Base-by-base conservation (phyloP, 257 asterid genomes). In the Salvia rosmarinus region DNA sequence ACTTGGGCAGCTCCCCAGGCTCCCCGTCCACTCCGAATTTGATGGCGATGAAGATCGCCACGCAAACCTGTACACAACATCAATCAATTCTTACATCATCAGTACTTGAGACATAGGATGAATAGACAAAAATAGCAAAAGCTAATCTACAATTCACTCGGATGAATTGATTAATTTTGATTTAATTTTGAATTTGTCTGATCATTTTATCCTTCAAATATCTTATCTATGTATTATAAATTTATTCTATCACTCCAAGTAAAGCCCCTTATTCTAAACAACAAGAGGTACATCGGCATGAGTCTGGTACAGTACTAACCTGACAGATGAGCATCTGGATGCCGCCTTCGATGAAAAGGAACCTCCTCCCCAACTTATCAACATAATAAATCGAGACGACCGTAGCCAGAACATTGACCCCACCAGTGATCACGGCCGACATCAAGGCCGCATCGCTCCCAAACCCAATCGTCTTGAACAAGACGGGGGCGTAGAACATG, bases 401-500 rank as follows among this genome's bases (percentile, higher is more conserved):
- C 0, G 98, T 92, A 0, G 96, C 91, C 11, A 82, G 0, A 3
- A 87, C 96, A 34, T 88, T 88, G 1, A 92, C 96, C 25, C 79
- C 71, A 6, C 96, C 96, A 0, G 92, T 85, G 14, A 89, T 83
- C 2, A 89, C 96, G 0, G 96, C 85, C 9, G 96, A 86, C 88
- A 90, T 85, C 9, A 92, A 74, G 0, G 98, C 81, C 0, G 92
- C 90, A 2, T 84, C 77, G 50, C 54, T 11, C 2, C 88, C 92
- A 46, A 92, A 90, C 0, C 98, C 96, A 11, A 90, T 79, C 0
- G 94, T 89, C 70, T 80, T 80, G 73, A 93, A 89, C 75, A 93
- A 59, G 1, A 90, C 94, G 0, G 97, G 97, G 1, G 98, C 97
- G 60, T 90, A 93, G 20, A 90, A 89, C 94, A 89, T 89, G 81